These are phyloP conservation scores for Mycena leptocephala DNA, from an alignment of 768 basidiomycete genomes.

Conservation along the genomic window DNA sequence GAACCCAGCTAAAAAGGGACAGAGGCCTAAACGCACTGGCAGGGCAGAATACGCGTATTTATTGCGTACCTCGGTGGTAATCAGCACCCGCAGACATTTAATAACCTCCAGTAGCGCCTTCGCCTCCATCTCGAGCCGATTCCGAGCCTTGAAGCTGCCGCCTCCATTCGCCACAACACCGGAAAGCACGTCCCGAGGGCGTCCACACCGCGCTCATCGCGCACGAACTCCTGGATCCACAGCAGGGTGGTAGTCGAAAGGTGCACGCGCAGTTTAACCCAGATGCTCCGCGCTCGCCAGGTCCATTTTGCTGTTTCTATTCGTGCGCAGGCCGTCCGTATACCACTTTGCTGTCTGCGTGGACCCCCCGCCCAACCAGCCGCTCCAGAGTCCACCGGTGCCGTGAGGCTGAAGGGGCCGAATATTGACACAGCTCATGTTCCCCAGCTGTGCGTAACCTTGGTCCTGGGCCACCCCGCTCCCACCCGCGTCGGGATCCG, in stretches of 20 bases:
- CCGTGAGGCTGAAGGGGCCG: conserved; percentile 14
- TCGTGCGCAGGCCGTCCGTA: conserved; percentile 71
- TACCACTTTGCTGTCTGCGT: conserved; percentile 72
- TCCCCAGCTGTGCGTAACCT: conserved; percentile 46
- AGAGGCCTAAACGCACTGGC: no score
- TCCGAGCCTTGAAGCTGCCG: conserved; percentile 71
- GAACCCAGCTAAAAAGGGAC: no score
- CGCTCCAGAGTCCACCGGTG: conserved; percentile 15
- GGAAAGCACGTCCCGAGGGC: conserved; percentile 72
- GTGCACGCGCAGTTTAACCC: conserved; percentile 87
- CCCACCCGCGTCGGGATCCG: no score
- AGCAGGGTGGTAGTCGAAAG: conserved; percentile 85
- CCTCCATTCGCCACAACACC: conserved; percentile 77
- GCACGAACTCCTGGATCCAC: conserved; percentile 88
- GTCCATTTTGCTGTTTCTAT: conserved; percentile 71
- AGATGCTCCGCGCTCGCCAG: conserved; percentile 82
- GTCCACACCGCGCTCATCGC: conserved; percentile 75
- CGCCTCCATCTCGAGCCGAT: conserved; percentile 76
- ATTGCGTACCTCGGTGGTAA: conserved; percentile 89
- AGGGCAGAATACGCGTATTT: no score
- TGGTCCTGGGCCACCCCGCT: no score
- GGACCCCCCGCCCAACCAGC: neutral
- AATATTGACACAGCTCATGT: neutral
- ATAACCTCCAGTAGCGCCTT: conserved; percentile 82
- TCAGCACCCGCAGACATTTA: conserved; percentile 86